A percentile compares a stretch with the other conserved stretches of the same genome.
Conservation (phyloP, 108 stramenopile species). For the Cafeteria roenbergensis region DNA sequence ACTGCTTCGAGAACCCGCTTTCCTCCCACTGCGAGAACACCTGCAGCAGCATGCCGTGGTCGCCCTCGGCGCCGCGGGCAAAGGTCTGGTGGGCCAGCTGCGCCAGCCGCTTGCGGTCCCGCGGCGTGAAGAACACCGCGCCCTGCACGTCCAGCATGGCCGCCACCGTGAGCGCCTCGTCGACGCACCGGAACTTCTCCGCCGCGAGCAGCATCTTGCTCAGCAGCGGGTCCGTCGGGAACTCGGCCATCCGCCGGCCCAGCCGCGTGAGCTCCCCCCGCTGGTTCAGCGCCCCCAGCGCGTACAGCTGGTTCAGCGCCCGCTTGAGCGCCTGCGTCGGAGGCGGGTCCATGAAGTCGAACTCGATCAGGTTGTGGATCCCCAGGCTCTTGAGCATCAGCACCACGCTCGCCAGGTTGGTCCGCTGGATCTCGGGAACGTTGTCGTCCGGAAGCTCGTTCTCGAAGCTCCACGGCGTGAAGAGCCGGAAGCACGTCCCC, state of each 20-base stretch:
- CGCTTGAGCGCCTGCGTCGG: constrained; percentile 86
- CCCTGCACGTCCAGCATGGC: constrained; percentile 85
- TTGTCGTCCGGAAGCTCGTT: constrained; percentile 93
- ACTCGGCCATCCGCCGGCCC: constrained; percentile 94
- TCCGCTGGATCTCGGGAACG: constrained; percentile 88
- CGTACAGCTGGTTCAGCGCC: constrained; percentile 88
- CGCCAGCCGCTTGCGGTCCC: constrained; percentile 90
- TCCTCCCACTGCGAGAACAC: constrained; percentile 87
- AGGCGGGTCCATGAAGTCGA: constrained; percentile 96
- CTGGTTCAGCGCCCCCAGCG: constrained; percentile 96
- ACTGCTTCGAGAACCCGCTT: constrained; percentile 72
- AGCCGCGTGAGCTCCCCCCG: constrained; percentile 92
- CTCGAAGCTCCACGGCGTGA: constrained; percentile 88
- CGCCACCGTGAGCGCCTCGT: constrained; percentile 76
- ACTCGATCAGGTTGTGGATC: constrained; percentile 87
- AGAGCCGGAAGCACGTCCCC: constrained; percentile 98
- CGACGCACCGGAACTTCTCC: constrained; percentile 79
- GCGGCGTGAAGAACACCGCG: constrained; percentile 85
- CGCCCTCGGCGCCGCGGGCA: constrained; percentile 89
- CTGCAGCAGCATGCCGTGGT: constrained; percentile 71
- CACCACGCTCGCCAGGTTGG: constrained; percentile 96
- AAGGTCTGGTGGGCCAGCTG: constrained; percentile 90
- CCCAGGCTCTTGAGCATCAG: constrained; percentile 93
- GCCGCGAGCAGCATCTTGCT: constrained; percentile 81
- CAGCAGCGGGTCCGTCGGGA: constrained; percentile 93